Percentiles rank a stretch among this genome's conserved stretches.
Conservation (phyloP, 2,329 filamentous ascomycete genomes). For the Onygenales sp. region DNA sequence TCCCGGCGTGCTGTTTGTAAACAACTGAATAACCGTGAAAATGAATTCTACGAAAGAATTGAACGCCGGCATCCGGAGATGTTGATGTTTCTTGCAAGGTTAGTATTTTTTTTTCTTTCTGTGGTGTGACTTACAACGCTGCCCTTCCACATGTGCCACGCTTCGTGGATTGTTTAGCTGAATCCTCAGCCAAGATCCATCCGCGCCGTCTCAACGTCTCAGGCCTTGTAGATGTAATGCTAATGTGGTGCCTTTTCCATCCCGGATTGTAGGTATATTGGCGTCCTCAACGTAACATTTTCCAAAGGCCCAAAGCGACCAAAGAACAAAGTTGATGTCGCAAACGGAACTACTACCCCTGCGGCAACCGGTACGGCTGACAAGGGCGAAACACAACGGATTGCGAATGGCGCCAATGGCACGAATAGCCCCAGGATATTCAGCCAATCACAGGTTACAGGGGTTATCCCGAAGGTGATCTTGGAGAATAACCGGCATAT, state of each 20-base stretch:
- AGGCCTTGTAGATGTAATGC: background rate
- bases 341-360: background rate
- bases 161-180: background rate
- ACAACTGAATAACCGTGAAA: slow-evolving; percentile 94
- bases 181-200: background rate
- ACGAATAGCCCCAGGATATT: slow-evolving; percentile 40
- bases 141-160: background rate
- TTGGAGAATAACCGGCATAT: slow-evolving; percentile 94
- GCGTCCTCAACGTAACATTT: slow-evolving; percentile 91
- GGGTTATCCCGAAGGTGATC: slow-evolving; percentile 76
- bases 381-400: background rate
- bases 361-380: background rate
- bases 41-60: slow-evolving; percentile 96
- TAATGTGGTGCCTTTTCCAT: background rate
- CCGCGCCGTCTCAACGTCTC: slow-evolving; percentile 4
- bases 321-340: slow-evolving; percentile 31
- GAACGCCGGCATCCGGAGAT: slow-evolving; percentile 85
- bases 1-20: slow-evolving; percentile 94
- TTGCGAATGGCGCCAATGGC: background rate
- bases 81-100: slow-evolving; percentile 78
- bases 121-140: slow-evolving; percentile 4
- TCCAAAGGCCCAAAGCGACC: slow-evolving; percentile 65
- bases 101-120: slow-evolving; percentile 34
- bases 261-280: slow-evolving; percentile 64
- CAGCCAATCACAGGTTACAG: slow-evolving; percentile 66